Percentiles rank a stretch among this genome's conserved stretches.
Conservation (phyloP, 2,329 filamentous ascomycete species). For the Pestalotiopsis sp. region DNA sequence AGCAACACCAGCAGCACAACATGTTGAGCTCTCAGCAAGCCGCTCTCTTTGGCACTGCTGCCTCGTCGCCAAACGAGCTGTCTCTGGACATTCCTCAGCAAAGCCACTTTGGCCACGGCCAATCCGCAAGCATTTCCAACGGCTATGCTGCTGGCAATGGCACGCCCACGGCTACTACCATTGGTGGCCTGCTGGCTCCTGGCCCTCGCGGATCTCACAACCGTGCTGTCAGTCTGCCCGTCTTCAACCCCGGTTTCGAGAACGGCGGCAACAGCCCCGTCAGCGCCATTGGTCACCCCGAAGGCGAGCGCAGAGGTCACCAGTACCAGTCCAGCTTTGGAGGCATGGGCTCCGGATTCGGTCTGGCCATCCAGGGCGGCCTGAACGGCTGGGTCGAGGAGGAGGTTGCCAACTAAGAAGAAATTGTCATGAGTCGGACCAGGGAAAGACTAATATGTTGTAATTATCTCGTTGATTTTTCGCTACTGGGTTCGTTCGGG, state of each 20-base stretch:
- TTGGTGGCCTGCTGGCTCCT: slow-evolving; percentile 77
- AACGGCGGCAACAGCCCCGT: slow-evolving; percentile 58
- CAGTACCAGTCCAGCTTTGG: slow-evolving; percentile 68
- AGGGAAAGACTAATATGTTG: slow-evolving; percentile 43
- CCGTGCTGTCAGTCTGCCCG: slow-evolving; percentile 86
- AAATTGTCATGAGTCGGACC: slow-evolving; percentile 15
- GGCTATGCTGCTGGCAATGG: slow-evolving; percentile 58
- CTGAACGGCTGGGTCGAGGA: slow-evolving; percentile 71
- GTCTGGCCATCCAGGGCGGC: slow-evolving; percentile 64
- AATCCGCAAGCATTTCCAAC: slow-evolving; percentile 68
- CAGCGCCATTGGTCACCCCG: slow-evolving; percentile 47
- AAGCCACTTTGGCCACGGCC: slow-evolving; percentile 64
- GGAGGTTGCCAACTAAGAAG: slow-evolving; percentile 59
- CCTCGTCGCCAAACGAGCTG: slow-evolving; percentile 60
- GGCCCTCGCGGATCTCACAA: slow-evolving; percentile 66
- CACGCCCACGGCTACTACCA: slow-evolving; percentile 65
- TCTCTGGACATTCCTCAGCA: slow-evolving; percentile 62
- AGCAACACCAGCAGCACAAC: slow-evolving; percentile 76
- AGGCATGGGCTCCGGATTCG: slow-evolving; percentile 61
- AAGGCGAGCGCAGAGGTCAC: slow-evolving; percentile 63
- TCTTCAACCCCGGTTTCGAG: slow-evolving; percentile 65
- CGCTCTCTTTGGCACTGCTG: slow-evolving; percentile 76
- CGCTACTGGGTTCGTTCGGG: slow-evolving; percentile 27
- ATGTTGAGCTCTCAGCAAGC: slow-evolving; percentile 76
- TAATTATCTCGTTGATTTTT: slow-evolving; percentile 40